Percentiles rank a stretch among this genome's conserved stretches.
phyloP scores from a whole-genome alignment of 345 rosid genomes.

The Syzygium jambos region DNA sequence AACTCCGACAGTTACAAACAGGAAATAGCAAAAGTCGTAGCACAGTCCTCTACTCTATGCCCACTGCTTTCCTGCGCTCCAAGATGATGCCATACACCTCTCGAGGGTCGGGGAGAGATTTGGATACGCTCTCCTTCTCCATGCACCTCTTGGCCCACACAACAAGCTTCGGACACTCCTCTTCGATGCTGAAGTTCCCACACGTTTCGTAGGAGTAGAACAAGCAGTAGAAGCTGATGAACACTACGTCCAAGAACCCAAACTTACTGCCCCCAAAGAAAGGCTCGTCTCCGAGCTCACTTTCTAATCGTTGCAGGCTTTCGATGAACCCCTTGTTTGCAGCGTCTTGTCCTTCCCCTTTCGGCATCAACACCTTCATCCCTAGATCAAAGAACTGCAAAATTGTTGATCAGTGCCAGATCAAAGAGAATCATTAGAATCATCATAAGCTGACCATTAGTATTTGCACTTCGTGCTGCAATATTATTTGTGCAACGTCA shows the following conservation, averaged over 20 bases:
- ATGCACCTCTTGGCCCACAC: constrained; percentile 31
- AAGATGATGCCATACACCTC: constrained; percentile 6
- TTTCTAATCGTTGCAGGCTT: constrained; percentile 11
- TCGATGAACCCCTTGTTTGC: constrained; percentile 18
- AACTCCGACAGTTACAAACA: too few relatives aligned
- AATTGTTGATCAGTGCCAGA: not conserved
- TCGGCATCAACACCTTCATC: not conserved
- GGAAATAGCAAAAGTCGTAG: too few relatives aligned
- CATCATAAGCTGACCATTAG: not conserved
- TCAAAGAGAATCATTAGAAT: not conserved
- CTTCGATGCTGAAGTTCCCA: constrained; percentile 17
- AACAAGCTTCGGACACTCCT: constrained; percentile 20
- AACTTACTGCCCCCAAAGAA: constrained; percentile 20
- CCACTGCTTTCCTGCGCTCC: constrained; percentile 6
- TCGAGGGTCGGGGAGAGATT: constrained; percentile 9
- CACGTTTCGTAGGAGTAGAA: constrained; percentile 15
- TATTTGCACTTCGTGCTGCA: not conserved
- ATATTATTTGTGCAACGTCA: not conserved
- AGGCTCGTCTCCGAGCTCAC: constrained; percentile 15
- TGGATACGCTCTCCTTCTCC: constrained; percentile 21
- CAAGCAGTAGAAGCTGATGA: constrained; percentile 9
- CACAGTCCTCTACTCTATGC: not conserved
- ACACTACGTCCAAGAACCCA: constrained; percentile 15
- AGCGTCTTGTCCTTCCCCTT: constrained; percentile 12
- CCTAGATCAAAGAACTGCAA: constrained; percentile 8